phyloP scores from a whole-genome alignment of 495 filamentous ascomycete genomes.

The Physcia stellaris region DNA sequence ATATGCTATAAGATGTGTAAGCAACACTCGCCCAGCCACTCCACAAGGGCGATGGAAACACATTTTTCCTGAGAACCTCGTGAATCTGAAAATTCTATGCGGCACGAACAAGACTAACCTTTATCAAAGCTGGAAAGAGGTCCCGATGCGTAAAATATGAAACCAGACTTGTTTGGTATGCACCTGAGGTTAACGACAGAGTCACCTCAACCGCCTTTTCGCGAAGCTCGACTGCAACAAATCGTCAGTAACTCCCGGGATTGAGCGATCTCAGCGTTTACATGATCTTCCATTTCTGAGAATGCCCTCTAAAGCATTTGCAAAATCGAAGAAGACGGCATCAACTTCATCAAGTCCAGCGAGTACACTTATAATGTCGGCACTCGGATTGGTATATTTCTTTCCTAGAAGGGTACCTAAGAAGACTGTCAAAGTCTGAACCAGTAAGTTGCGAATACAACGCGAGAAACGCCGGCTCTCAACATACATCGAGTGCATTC shows the following conservation, averaged over 20 bases:
- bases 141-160: slow-evolving; percentile 94
- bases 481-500: slow-evolving; percentile 77
- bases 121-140: slow-evolving; percentile 88
- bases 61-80: background rate
- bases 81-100: no score
- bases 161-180: slow-evolving; percentile 83
- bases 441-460: slow-evolving; percentile 25
- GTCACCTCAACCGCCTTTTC: slow-evolving; percentile 70
- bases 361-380: slow-evolving; percentile 81
- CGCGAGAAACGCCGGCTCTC: background rate
- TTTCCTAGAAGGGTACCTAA: slow-evolving; percentile 68
- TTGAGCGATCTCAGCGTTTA: slow-evolving; percentile 28
- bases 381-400: slow-evolving; percentile 89
- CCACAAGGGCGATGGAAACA: no score
- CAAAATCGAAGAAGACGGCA: slow-evolving; percentile 75
- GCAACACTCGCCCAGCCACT: background rate
- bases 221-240: slow-evolving; percentile 48
- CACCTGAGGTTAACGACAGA: slow-evolving; percentile 74
- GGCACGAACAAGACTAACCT: slow-evolving; percentile 38
- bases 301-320: slow-evolving; percentile 60
- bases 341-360: slow-evolving; percentile 84
- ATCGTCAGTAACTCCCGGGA: slow-evolving; percentile 6
- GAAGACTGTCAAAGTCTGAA: slow-evolving; percentile 80
- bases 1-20: slow-evolving; percentile 46
- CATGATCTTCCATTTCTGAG: slow-evolving; percentile 65